phyloP scores from a whole-genome alignment of 1,139 yeast species.

The Scheffersomyces illinoinensis region DNA sequence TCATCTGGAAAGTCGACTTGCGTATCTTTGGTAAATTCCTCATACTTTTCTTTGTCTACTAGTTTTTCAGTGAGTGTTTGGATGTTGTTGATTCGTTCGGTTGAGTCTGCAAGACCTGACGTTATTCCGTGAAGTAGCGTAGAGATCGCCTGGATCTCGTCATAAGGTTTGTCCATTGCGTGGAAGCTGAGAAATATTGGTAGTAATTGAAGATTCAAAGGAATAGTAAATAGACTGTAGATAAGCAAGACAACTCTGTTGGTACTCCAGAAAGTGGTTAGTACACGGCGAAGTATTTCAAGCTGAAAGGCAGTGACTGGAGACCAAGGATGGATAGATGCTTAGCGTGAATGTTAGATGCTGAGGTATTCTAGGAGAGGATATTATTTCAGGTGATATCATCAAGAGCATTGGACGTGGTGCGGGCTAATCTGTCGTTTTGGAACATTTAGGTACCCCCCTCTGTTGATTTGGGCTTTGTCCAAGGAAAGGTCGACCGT shows the following conservation, averaged over 20 bases:
- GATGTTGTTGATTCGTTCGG: slow-evolving; percentile 20
- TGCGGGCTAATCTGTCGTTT: slow-evolving; percentile 48
- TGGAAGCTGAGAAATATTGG: neutral
- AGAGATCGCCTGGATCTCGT: slow-evolving; percentile 24
- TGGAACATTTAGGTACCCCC: slow-evolving; percentile 51
- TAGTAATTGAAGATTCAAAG: neutral
- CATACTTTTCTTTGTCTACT: slow-evolving; percentile 19
- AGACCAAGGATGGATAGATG: too few relatives aligned
- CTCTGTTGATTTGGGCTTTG: slow-evolving; percentile 40
- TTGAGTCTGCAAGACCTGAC: slow-evolving; percentile 22
- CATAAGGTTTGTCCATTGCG: slow-evolving; percentile 22
- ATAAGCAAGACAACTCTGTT: neutral
- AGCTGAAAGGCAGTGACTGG: too few relatives aligned
- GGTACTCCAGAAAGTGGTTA: neutral
- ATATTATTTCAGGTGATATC: slow-evolving; percentile 17
- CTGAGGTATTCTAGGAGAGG: too few relatives aligned
- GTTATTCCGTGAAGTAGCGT: slow-evolving; percentile 21
- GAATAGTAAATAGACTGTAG: neutral
- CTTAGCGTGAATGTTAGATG: too few relatives aligned
- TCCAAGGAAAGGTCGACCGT: slow-evolving; percentile 37
- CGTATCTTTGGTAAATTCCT: slow-evolving; percentile 1
- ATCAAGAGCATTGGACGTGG: slow-evolving; percentile 45
- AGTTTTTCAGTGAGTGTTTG: slow-evolving; percentile 23
- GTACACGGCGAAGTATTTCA: neutral
- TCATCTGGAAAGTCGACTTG: slow-evolving; percentile 1